A percentile compares a stretch with the other conserved stretches of the same genome.
Evolutionary conservation across 116 monocot genomes (phyloP).

Genomic region (Dioscorea cayenensis): DNA sequence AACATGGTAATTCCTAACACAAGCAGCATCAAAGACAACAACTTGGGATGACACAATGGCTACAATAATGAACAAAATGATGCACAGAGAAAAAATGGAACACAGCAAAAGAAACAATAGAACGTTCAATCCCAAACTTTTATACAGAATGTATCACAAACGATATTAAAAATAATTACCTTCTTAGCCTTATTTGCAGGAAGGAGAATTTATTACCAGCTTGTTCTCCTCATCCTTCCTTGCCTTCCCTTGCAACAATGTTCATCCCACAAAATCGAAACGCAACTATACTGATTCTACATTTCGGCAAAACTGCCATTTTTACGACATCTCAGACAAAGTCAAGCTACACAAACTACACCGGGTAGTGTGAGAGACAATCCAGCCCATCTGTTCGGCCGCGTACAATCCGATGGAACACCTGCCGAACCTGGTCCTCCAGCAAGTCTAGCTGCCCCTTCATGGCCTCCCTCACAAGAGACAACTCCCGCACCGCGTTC

Average conservation of each 20-base stretch:
- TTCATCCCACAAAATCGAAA: too few relatives aligned
- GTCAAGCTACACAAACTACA: neutral
- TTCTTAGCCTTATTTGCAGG: neutral
- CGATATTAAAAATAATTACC: neutral
- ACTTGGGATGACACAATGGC: neutral
- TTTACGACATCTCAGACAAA: too few relatives aligned
- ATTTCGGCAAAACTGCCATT: too few relatives aligned
- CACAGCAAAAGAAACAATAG: neutral
- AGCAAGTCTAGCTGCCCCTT: conserved; percentile 44
- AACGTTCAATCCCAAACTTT: neutral
- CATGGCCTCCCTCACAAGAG: conserved; percentile 16
- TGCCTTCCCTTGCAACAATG: too few relatives aligned
- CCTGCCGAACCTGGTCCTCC: conserved; percentile 41
- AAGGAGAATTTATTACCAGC: neutral
- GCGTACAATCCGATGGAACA: conserved; percentile 51
- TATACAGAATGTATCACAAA: neutral
- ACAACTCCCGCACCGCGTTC: conserved; percentile 32
- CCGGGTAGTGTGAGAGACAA: neutral
- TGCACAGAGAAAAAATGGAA: neutral
- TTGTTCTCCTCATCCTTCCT: neutral
- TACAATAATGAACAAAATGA: neutral
- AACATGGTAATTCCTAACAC: neutral
- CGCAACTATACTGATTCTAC: too few relatives aligned
- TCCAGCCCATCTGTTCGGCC: conserved; percentile 44
- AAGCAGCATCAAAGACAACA: neutral